Evolutionary conservation across 2,329 filamentous ascomycete genomes (phyloP).

Genomic region (Tolypocladium album): DNA sequence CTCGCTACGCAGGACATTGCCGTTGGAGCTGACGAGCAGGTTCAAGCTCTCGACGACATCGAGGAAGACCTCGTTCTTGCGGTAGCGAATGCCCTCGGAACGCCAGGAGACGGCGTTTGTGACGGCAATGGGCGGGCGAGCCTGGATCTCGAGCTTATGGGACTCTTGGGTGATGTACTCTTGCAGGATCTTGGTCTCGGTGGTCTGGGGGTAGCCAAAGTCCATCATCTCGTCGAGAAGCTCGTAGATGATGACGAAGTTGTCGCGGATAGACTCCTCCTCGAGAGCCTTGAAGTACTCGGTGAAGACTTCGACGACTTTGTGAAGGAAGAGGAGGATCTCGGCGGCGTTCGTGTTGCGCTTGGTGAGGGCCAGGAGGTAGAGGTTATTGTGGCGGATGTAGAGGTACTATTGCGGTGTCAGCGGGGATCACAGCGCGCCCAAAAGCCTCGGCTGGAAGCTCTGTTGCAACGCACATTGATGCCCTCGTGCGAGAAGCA

Average conservation of each 20-base stretch:
- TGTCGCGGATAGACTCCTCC: conserved; percentile 97
- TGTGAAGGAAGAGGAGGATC: conserved; percentile 95
- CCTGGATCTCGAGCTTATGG: conserved; percentile 95
- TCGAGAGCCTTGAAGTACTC: conserved; percentile 99
- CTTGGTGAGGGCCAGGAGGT: conserved; percentile 94
- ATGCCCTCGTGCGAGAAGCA: conserved; percentile 99
- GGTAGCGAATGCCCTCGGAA: conserved; percentile 93
- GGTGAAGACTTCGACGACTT: conserved; percentile 96
- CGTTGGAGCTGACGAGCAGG: conserved; percentile 84
- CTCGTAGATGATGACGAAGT: conserved; percentile 99
- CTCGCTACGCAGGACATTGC: conserved; percentile 91
- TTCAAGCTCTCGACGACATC: conserved; percentile 97
- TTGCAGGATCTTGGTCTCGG: conserved; percentile 95
- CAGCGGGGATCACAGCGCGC: background rate
- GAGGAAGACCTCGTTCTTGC: conserved; percentile 98
- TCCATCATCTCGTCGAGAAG: conserved; percentile 99
- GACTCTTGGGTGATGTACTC: conserved; percentile 99
- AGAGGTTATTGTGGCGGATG: conserved; percentile 98
- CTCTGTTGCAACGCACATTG: conserved; percentile 57
- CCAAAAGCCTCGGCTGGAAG: background rate
- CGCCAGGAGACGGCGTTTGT: conserved; percentile 98
- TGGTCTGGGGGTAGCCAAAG: conserved; percentile 98
- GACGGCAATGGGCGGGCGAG: conserved; percentile 90
- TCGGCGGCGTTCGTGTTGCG: conserved; percentile 98
- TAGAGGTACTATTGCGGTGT: conserved; percentile 68